These are phyloP conservation scores for Leccinum subgranulosum DNA, from an alignment of 768 basidiomycete species.

Conservation along the genomic window DNA sequence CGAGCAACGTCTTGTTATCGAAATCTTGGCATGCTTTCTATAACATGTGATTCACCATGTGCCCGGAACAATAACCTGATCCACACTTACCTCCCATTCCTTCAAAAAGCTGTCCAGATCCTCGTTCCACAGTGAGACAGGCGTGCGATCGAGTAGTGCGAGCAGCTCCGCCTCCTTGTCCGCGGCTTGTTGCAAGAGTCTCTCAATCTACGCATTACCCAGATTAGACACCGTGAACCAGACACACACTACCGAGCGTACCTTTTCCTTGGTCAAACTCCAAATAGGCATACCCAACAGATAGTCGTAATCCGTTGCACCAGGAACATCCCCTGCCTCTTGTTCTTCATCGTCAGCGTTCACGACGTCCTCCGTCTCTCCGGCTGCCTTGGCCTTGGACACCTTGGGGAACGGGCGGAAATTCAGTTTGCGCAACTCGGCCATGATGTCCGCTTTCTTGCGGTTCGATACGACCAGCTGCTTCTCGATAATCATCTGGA, in stretches of 20 bases:
- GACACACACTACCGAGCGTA: slow-evolving; percentile 22
- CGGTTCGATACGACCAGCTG: slow-evolving; percentile 81
- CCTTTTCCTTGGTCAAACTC: slow-evolving; percentile 93
- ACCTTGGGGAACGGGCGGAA: slow-evolving; percentile 93
- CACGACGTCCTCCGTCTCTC: slow-evolving; percentile 58
- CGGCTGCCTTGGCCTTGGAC: slow-evolving; percentile 59
- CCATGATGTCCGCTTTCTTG: slow-evolving; percentile 83
- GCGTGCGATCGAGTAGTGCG: slow-evolving; percentile 69
- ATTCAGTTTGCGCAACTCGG: slow-evolving; percentile 74
- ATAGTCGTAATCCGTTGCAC: slow-evolving; percentile 81
- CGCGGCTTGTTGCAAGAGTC: slow-evolving; percentile 71
- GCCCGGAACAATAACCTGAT: not conserved
- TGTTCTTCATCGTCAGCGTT: slow-evolving; percentile 49
- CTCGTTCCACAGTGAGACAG: slow-evolving; percentile 83
- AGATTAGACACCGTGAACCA: slow-evolving; percentile 6
- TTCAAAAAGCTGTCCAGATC: slow-evolving; percentile 82
- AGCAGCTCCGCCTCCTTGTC: slow-evolving; percentile 84
- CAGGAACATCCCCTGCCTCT: slow-evolving; percentile 39
- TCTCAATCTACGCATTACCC: slow-evolving; percentile 62
- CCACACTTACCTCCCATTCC: slow-evolving; percentile 76
- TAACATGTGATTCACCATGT: slow-evolving; percentile 2
- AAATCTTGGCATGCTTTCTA: slow-evolving; percentile 43
- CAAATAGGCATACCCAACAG: slow-evolving; percentile 93
- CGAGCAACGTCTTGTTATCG: slow-evolving; percentile 43
- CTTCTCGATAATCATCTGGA: slow-evolving; percentile 91